Evolutionary conservation across 257 asterid species (phyloP).

Genomic region (Thymus quinquecostatus): DNA sequence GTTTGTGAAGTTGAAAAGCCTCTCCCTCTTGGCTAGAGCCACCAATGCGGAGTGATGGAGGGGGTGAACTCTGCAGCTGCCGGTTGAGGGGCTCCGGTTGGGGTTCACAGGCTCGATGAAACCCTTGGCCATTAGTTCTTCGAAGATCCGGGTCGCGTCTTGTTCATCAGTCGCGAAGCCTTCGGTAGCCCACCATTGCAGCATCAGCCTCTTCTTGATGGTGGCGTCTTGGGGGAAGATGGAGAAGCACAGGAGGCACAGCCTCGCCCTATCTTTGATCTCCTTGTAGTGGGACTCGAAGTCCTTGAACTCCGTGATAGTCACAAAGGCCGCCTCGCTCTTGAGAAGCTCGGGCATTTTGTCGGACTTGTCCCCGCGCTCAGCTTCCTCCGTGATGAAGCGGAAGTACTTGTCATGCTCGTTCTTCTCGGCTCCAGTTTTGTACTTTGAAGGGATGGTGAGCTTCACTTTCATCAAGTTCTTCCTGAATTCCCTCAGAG

Average conservation of each 20-base stretch:
- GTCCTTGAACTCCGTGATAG: constrained; percentile 35
- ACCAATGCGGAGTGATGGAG: constrained; percentile 38
- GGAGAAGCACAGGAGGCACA: constrained; percentile 53
- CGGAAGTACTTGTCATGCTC: neutral
- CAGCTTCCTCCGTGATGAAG: neutral
- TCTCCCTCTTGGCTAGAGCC: constrained; percentile 36
- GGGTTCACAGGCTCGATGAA: constrained; percentile 43
- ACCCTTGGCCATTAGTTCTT: constrained; percentile 34
- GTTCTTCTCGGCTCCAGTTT: constrained; percentile 21
- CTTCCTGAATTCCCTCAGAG: constrained; percentile 19
- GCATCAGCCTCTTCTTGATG: constrained; percentile 52
- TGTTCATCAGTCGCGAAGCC: constrained; percentile 35
- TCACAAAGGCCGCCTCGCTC: neutral
- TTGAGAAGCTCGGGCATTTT: constrained; percentile 37
- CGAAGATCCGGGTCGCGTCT: constrained; percentile 20
- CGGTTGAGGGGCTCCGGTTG: constrained; percentile 30
- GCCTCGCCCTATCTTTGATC: constrained; percentile 30
- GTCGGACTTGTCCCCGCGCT: neutral
- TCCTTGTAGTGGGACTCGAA: constrained; percentile 33
- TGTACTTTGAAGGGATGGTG: constrained; percentile 36
- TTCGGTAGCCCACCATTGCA: constrained; percentile 54
- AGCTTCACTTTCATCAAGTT: constrained; percentile 44
- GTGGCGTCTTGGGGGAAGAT: constrained; percentile 42
- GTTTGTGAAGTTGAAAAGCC: constrained; percentile 37
- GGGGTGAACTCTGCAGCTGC: constrained; percentile 42